Conservation (phyloP, 2,329 filamentous ascomycete species). For the Pseudogymnoascus sp. region DNA sequence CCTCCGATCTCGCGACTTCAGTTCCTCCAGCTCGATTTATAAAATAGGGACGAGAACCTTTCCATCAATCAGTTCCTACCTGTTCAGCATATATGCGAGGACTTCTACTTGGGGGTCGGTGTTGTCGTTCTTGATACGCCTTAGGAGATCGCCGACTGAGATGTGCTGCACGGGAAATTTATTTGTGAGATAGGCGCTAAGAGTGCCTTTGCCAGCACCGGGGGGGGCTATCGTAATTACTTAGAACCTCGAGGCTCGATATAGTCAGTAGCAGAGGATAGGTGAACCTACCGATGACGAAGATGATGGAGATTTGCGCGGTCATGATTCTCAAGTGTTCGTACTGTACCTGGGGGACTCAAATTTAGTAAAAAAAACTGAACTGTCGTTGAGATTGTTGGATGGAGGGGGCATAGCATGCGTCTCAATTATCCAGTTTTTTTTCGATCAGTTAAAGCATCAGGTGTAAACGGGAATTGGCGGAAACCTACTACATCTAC, state of each 20-base stretch:
- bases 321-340: too few species aligned
- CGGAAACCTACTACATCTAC: too few species aligned
- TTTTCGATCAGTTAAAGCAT: too few species aligned
- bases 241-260: neutral
- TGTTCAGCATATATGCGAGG: neutral
- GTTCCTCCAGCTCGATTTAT: constrained; percentile 2
- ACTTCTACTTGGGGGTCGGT: neutral
- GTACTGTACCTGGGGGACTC: too few species aligned
- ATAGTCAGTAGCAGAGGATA: too few species aligned
- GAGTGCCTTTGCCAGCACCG: constrained; percentile 30
- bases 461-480: too few species aligned
- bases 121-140: neutral
- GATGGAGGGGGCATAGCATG: too few species aligned
- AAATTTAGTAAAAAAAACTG: too few species aligned
- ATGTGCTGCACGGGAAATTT: constrained; percentile 22
- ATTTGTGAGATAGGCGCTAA: constrained; percentile 22
- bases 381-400: too few species aligned
- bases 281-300: too few species aligned
- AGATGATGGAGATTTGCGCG: too few species aligned
- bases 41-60: neutral
- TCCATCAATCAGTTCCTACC: neutral
- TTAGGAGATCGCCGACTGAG: constrained; percentile 26
- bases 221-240: constrained; percentile 22
- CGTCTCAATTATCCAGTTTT: too few species aligned
- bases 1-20: neutral